Base-by-base conservation (phyloP, 805 yeast genomes). In the Candida boleticola region DNA sequence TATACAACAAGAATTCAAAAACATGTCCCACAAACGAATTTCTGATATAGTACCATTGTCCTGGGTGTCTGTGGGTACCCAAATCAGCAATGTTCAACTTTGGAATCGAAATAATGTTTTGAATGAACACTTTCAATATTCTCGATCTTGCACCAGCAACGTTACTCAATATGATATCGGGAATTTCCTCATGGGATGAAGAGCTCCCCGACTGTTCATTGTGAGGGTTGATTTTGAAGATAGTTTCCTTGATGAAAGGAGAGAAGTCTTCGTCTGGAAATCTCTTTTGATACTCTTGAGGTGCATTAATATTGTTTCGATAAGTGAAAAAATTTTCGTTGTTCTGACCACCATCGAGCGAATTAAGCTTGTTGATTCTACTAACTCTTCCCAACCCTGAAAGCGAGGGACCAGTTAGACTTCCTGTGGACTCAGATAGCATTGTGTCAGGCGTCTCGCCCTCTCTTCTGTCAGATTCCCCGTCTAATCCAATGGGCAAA, bases 21-120 rank as follows among this genome's bases (percentile, higher is more conserved):
- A 63, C 46, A 45, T 57, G 57, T 3, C 68, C 72, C 27, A 54
- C 49, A 30, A 63, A 52, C 30, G 60, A 35, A 37, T 64, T 66
- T 36, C 74, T 48, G 36, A 67, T 43, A 42, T 63, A 65, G 46
- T 55, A 67, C 71, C 71, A 66, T 48, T 60, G 60, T 0, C 74
- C 73, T 1, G 71, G 67, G 45, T 67, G 73, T 42, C 73, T 55
- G 44, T 64, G 66, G 22, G 57, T 63, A 5, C 63, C 63, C 27
- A 67, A 41, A 29, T 63, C 64, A 3, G 71, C 71, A 22, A 66
- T 58, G 36, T 55, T 55, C 35, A 64, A 46, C 43, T 66, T 65
- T 6, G 72, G 71, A 4, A 65, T 34, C 4, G 63, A 33, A 3
- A 59, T 52, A 20, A 64, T 39, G 40, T 55, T 54, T 25, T 52